phyloP scores from a whole-genome alignment of 768 basidiomycete species.

The Pholiota microspora region DNA sequence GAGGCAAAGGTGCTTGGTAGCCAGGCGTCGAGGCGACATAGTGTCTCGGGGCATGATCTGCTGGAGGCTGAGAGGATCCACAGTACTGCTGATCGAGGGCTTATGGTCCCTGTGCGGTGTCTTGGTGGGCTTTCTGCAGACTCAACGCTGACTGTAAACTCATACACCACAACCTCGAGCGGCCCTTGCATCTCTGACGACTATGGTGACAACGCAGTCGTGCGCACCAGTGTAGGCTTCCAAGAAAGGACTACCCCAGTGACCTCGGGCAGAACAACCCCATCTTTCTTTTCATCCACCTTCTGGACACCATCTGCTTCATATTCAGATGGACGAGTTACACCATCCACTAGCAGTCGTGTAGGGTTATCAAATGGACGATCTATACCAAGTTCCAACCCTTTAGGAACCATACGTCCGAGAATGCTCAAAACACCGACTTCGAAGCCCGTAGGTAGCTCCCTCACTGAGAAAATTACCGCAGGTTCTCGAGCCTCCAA shows the following conservation, averaged over 20 bases:
- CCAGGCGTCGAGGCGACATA: not conserved
- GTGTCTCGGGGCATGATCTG: not conserved
- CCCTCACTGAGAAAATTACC: constrained; percentile 53
- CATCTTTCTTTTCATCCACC: constrained; percentile 35
- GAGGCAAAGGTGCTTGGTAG: not conserved
- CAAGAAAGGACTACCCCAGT: constrained; percentile 65
- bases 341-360: constrained; percentile 37
- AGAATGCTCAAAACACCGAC: constrained; percentile 31
- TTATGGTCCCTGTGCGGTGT: not conserved
- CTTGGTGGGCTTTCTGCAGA: not conserved
- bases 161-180: not conserved
- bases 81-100: too few relatives aligned
- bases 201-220: too few relatives aligned
- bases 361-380: too few relatives aligned
- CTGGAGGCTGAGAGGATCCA: too few relatives aligned
- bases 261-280: constrained; percentile 48
- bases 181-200: not conserved
- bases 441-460: constrained; percentile 27
- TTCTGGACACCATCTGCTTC: constrained; percentile 35
- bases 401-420: constrained; percentile 29
- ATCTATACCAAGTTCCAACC: constrained; percentile 33
- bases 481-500: constrained; percentile 83
- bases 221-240: too few relatives aligned
- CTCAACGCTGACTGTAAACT: not conserved
- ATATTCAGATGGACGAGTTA: constrained; percentile 36